These are phyloP conservation scores for Hypocreales sp. DNA, from an alignment of 2,329 filamentous ascomycete genomes.

Conservation along the genomic window DNA sequence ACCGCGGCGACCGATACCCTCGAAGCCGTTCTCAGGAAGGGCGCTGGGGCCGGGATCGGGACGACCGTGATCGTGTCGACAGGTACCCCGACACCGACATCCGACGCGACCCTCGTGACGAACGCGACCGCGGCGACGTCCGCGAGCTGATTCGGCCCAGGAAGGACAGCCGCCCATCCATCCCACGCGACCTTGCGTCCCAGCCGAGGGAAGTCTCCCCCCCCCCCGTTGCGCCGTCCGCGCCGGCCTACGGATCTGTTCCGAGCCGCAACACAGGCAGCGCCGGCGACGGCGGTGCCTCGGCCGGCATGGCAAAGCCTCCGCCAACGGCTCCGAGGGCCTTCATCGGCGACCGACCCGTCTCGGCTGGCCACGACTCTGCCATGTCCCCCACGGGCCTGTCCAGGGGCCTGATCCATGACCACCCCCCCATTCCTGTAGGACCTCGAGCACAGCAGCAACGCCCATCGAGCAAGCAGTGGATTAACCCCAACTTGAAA, in stretches of 20 bases:
- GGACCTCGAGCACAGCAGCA: slow-evolving; percentile 37
- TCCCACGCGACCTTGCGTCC: slow-evolving; percentile 29
- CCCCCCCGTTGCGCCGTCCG: slow-evolving; percentile 40
- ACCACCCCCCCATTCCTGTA: slow-evolving; percentile 32
- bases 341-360: slow-evolving; percentile 31
- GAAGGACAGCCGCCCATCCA: slow-evolving; percentile 29
- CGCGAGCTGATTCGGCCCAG: slow-evolving; percentile 32
- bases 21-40: slow-evolving; percentile 53
- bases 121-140: slow-evolving; percentile 29
- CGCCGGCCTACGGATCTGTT: slow-evolving; percentile 41
- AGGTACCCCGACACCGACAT: slow-evolving; percentile 23
- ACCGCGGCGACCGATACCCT: slow-evolving; percentile 43
- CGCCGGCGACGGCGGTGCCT: slow-evolving; percentile 13
- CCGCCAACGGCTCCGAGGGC: slow-evolving; percentile 39
- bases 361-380: slow-evolving; percentile 22
- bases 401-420: slow-evolving; percentile 22
- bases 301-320: slow-evolving; percentile 24
- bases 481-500: slow-evolving; percentile 39
- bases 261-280: slow-evolving; percentile 27
- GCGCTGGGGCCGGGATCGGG: slow-evolving; percentile 39
- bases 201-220: slow-evolving; percentile 37
- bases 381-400: slow-evolving; percentile 22
- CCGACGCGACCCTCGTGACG: slow-evolving; percentile 29
- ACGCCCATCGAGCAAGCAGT: slow-evolving; percentile 41
- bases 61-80: slow-evolving; percentile 35